A percentile compares a stretch with the other conserved stretches of the same genome.
Conservation (phyloP, 371 early-diverging fungal genomes). For the Mucor mucedo region DNA sequence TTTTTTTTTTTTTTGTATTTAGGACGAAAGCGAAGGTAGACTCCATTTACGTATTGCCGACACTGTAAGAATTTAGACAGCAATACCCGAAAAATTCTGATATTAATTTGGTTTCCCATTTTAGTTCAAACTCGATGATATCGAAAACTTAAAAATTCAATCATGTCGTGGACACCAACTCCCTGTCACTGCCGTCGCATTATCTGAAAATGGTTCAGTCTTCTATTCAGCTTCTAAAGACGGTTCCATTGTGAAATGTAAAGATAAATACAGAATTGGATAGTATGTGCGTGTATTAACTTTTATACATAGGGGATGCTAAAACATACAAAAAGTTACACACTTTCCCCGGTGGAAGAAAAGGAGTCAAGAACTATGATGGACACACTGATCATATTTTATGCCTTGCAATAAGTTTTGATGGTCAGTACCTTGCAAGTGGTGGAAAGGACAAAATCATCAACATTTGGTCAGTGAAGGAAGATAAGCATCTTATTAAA, state of each 20-base stretch:
- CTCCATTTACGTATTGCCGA: slow-evolving; percentile 59
- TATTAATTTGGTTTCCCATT: background rate
- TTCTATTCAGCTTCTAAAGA: slow-evolving; percentile 92
- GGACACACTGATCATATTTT: slow-evolving; percentile 89
- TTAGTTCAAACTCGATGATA: slow-evolving; percentile 52
- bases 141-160: slow-evolving; percentile 45
- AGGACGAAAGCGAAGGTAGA: slow-evolving; percentile 62
- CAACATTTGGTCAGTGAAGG: slow-evolving; percentile 87
- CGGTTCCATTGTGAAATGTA: slow-evolving; percentile 87
- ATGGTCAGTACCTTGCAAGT: slow-evolving; percentile 79
- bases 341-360: slow-evolving; percentile 73
- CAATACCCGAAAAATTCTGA: slow-evolving; percentile 4
- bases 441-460: slow-evolving; percentile 92
- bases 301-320: slow-evolving; percentile 57
- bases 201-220: slow-evolving; percentile 68
- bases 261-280: slow-evolving; percentile 10
- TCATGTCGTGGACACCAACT: slow-evolving; percentile 72
- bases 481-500: slow-evolving; percentile 68
- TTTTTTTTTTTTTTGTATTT: slow-evolving; percentile 3
- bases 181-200: slow-evolving; percentile 79
- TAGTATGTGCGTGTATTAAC: background rate
- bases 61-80: slow-evolving; percentile 32
- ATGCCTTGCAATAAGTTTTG: slow-evolving; percentile 80
- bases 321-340: slow-evolving; percentile 63
- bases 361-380: slow-evolving; percentile 71